Percentiles rank a stretch among this genome's conserved stretches.
phyloP scores from a whole-genome alignment of 805 yeast genomes.

The Zygosaccharomyces lentus region DNA sequence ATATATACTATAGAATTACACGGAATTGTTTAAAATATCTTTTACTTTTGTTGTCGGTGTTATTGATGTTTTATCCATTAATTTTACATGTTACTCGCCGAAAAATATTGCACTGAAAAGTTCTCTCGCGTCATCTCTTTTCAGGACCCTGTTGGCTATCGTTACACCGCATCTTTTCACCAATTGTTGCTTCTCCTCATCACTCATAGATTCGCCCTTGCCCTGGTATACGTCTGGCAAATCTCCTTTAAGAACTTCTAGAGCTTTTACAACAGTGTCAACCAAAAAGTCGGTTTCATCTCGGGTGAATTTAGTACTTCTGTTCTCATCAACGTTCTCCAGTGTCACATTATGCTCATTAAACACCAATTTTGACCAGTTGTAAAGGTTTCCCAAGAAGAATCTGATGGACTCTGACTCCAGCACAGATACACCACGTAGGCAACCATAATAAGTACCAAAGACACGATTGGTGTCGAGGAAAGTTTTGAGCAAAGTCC shows the following conservation, averaged over 20 bases:
- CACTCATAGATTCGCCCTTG: conserved; percentile 38
- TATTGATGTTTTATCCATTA: background rate
- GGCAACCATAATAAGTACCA: conserved; percentile 90
- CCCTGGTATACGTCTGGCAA: conserved; percentile 32
- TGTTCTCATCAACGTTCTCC: conserved; percentile 18
- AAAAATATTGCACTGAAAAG: conserved; percentile 65
- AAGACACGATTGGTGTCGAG: conserved; percentile 76
- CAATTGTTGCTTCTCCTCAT: conserved; percentile 41
- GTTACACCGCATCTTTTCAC: conserved; percentile 57
- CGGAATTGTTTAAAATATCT: conserved; percentile 1
- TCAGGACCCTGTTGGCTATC: conserved; percentile 47
- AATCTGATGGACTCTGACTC: conserved; percentile 88
- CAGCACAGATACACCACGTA: conserved; percentile 74
- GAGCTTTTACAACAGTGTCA: conserved; percentile 50
- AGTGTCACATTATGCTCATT: conserved; percentile 30
- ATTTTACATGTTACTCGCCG: conserved; percentile 46
- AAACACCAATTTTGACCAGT: conserved; percentile 68
- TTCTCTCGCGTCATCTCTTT: conserved; percentile 45
- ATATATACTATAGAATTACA: conserved; percentile 6
- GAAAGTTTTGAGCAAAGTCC: conserved; percentile 88
- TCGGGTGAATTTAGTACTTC: conserved; percentile 33
- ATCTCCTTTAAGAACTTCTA: conserved; percentile 43
- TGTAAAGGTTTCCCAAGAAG: conserved; percentile 74
- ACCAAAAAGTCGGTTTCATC: conserved; percentile 48
- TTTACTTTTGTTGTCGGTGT: background rate